Evolutionary conservation across 148 eudicot species (phyloP).

Genomic region (Spergularia marina): DNA sequence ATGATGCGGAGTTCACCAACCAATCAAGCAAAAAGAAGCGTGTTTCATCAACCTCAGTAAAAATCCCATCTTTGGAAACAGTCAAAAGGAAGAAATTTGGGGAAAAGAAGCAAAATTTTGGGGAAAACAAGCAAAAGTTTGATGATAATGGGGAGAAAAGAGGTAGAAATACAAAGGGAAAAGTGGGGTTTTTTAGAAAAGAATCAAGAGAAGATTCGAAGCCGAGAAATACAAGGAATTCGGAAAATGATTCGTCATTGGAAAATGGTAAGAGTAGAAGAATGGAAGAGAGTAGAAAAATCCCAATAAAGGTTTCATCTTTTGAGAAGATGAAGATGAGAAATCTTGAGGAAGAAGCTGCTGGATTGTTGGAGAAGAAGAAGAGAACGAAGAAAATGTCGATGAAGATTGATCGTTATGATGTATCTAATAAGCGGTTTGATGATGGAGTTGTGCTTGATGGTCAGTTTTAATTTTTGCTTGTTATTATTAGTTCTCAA

Average conservation of each 20-base stretch:
- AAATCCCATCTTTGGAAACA: slow-evolving; percentile 10
- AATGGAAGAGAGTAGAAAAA: slow-evolving; percentile 6
- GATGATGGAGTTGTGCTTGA: slow-evolving; percentile 44
- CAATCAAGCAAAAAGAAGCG: slow-evolving; percentile 2
- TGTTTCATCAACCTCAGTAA: slow-evolving; percentile 5
- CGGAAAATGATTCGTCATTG: slow-evolving; percentile 18
- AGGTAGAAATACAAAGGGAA: neutral
- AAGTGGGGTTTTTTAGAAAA: slow-evolving; percentile 5
- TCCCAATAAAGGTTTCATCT: slow-evolving; percentile 24
- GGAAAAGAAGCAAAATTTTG: neutral
- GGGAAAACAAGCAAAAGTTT: slow-evolving; percentile 4
- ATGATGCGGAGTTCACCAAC: neutral
- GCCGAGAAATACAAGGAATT: neutral
- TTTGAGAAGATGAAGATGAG: slow-evolving; percentile 34
- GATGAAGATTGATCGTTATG: slow-evolving; percentile 52
- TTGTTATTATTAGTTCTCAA: neutral
- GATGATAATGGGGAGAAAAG: neutral
- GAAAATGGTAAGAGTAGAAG: slow-evolving; percentile 20
- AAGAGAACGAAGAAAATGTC: slow-evolving; percentile 43
- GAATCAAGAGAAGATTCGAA: slow-evolving; percentile 6
- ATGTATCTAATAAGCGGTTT: slow-evolving; percentile 51
- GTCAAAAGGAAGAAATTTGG: neutral
- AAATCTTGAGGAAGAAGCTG: slow-evolving; percentile 22
- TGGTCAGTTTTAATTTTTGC: slow-evolving; percentile 34
- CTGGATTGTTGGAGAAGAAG: slow-evolving; percentile 28